Conservation (phyloP, 345 rosid species). For the Arabidopsis suecica region DNA sequence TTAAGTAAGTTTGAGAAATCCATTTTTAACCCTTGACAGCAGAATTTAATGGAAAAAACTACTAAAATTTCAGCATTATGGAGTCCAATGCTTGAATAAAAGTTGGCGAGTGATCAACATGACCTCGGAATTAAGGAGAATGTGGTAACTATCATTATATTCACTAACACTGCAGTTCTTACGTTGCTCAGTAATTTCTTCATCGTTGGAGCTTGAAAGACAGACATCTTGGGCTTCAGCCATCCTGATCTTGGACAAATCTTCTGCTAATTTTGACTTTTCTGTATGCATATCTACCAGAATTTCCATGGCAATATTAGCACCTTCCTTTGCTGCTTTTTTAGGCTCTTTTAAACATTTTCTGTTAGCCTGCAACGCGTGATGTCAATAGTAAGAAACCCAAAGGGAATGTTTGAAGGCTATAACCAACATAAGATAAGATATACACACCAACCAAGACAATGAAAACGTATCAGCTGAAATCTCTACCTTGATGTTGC, state of each 20-base stretch:
- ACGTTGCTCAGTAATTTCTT: conserved; percentile 36
- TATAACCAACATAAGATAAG: conserved; percentile 6
- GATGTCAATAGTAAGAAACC: conserved; percentile 31
- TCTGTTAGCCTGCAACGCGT: conserved; percentile 54
- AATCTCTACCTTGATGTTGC: conserved; percentile 57
- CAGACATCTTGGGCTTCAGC: conserved; percentile 51
- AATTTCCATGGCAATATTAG: conserved; percentile 46
- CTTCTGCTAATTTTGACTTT: conserved; percentile 70
- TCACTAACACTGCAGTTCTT: conserved; percentile 38
- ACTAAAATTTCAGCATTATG: conserved; percentile 9
- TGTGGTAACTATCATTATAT: conserved; percentile 4
- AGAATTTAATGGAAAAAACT: neutral
- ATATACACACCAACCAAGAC: conserved; percentile 14
- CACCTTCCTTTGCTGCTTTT: conserved; percentile 43
- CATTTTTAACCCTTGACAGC: conserved; percentile 12
- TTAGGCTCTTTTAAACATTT: conserved; percentile 46
- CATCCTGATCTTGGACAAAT: conserved; percentile 74
- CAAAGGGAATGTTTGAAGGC: conserved; percentile 12
- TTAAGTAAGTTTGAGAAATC: conserved; percentile 4
- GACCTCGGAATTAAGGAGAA: conserved; percentile 8
- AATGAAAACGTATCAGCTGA: conserved; percentile 23
- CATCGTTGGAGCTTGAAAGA: conserved; percentile 47
- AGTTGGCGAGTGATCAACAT: conserved; percentile 7
- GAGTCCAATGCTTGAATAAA: conserved; percentile 17
- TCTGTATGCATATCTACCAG: conserved; percentile 54